Evolutionary conservation across 495 filamentous ascomycete species (phyloP).

Genomic region (Lasiosphaeria hispida): DNA sequence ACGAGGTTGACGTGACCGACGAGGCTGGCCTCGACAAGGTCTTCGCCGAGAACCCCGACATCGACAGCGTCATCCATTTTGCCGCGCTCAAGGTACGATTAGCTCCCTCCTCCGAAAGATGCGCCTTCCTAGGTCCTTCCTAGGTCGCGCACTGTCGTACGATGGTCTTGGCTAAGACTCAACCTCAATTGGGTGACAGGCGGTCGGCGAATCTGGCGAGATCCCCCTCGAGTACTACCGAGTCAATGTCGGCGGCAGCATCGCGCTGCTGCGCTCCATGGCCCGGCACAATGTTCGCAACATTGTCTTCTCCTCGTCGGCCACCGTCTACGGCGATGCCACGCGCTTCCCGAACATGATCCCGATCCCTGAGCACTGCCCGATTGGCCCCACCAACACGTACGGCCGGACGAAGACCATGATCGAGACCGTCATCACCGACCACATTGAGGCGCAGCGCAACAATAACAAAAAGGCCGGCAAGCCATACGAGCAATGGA

Average conservation of each 20-base stretch:
- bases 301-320: conserved; percentile 96
- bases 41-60: conserved; percentile 84
- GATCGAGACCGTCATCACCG: conserved; percentile 87
- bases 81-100: conserved; percentile 85
- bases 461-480: conserved; percentile 78
- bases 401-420: conserved; percentile 94
- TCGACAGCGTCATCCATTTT: conserved; percentile 98
- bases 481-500: conserved; percentile 78
- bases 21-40: conserved; percentile 79
- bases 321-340: conserved; percentile 96
- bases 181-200: conserved; percentile 47
- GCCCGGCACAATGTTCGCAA: conserved; percentile 83
- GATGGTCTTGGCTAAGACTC: conserved; percentile 4
- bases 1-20: conserved; percentile 84
- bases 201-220: conserved; percentile 93
- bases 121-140: background rate
- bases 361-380: conserved; percentile 95
- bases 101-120: background rate
- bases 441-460: conserved; percentile 83
- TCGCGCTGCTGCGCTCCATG: conserved; percentile 87
- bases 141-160: conserved; percentile 1
- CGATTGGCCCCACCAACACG: conserved; percentile 92
- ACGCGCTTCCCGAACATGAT: conserved; percentile 98
- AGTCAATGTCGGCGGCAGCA: conserved; percentile 91
- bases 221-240: conserved; percentile 97